Evolutionary conservation across 441 rosid genomes (phyloP), one percentile per base, ranked within the genome.

Genomic region (Geranium incanum): DNA sequence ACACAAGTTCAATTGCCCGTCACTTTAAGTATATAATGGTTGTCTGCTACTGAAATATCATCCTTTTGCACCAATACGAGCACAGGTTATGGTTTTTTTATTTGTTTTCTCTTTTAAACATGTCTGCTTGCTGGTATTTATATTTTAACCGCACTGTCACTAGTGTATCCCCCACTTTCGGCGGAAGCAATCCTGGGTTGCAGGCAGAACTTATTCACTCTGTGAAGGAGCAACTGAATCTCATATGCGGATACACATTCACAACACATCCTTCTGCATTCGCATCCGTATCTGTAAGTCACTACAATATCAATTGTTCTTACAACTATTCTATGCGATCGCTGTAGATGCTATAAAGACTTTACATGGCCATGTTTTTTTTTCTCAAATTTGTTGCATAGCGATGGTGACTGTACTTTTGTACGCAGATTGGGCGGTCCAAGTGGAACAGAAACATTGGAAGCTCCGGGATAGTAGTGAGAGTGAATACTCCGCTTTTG

Each of bases 391-490:
- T 28, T 28, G 33, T 28, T 28, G 33, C 33, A 28, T 28, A 28
- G 33, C 33, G 33, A 28, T 28, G 33, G 33, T 28, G 33, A 28
- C 33, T 28, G 33, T 28, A 28, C 33, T 28, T 28, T 2, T 50
- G 13, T 50, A 5, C 18, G 89, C 88, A 92, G 98, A 64, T 81
- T 79, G 97, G 98, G 3, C 79, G 97, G 74, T 93, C 98, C 2
- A 93, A 89, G 81, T 89, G 98, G 96, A 91, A 91, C 62, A 93
- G 95, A n/a, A 87, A 88, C 78, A 77, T 83, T 0, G 98, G 97
- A 72, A 86, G 86, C 77, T 85, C 92, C 3, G 96, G 98, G 67
- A 39, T 94, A n/a, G 97, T 92, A n/a, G 62, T 89, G 70, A 81
- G 90, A 78, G 88, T 84, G 43, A 97, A 95, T 74, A 82, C 89